A percentile compares a stretch with the other conserved stretches of the same genome.
Conservation (phyloP, 495 filamentous ascomycete species). For the Xylaria curta region DNA sequence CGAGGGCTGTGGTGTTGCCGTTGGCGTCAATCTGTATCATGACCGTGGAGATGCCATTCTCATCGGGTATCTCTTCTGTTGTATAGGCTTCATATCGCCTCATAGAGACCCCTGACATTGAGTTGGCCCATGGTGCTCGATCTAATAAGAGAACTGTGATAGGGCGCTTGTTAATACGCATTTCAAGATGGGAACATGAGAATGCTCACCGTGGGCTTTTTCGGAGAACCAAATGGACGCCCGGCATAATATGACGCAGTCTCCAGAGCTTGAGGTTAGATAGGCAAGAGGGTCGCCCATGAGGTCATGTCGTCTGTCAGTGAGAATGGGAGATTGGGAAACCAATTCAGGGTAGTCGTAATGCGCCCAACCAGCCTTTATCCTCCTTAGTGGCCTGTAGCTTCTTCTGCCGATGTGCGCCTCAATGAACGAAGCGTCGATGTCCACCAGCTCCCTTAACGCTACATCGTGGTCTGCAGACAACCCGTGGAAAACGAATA, state of each 20-base stretch:
- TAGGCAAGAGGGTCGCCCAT: constrained; percentile 24
- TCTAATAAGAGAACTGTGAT: constrained; percentile 43
- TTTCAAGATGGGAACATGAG: background rate
- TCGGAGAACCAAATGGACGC: constrained; percentile 40
- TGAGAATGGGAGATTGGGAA: background rate
- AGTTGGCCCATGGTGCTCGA: constrained; percentile 32
- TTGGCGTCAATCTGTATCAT: background rate
- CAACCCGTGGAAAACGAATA: constrained; percentile 42
- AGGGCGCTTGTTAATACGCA: background rate
- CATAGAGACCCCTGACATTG: constrained; percentile 25
- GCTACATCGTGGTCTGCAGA: constrained; percentile 32
- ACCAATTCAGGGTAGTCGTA: constrained; percentile 46
- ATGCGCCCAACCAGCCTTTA: constrained; percentile 30
- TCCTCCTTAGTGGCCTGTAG: constrained; percentile 31
- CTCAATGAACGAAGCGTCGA: constrained; percentile 44
- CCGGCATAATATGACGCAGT: constrained; percentile 37
- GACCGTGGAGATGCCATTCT: background rate
- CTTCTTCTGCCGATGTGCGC: constrained; percentile 38
- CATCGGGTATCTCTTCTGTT: background rate
- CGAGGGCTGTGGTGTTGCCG: constrained; percentile 5
- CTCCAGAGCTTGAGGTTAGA: constrained; percentile 27
- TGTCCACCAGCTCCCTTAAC: constrained; percentile 26
- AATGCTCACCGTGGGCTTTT: constrained; percentile 25
- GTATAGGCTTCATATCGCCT: constrained; percentile 14
- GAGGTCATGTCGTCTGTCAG: background rate